A percentile compares a stretch with the other conserved stretches of the same genome.
Evolutionary conservation across 176 grass and related monocot genomes (phyloP).

Genomic region (Juncus inflexus): DNA sequence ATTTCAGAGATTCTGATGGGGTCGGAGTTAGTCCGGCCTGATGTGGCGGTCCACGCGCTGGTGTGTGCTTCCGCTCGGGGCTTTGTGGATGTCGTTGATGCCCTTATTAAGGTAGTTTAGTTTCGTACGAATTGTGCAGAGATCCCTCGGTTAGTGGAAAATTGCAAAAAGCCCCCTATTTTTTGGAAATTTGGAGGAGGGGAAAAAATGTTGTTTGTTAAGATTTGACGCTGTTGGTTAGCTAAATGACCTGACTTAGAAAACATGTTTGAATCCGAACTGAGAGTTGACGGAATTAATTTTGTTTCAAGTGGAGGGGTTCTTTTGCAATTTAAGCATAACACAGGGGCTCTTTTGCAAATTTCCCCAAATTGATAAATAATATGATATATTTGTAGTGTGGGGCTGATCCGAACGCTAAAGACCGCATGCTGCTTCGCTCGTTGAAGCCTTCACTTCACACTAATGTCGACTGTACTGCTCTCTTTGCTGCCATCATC

Average conservation of each 20-base stretch:
- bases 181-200: no score
- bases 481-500: slow-evolving; percentile 80
- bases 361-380: neutral
- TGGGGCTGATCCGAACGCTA: slow-evolving; percentile 68
- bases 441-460: slow-evolving; percentile 86
- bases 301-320: neutral
- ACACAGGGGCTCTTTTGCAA: neutral
- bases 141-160: no score
- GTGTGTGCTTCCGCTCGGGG: slow-evolving; percentile 62
- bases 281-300: no score
- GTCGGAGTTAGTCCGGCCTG: slow-evolving; percentile 75
- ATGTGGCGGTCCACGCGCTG: slow-evolving; percentile 68
- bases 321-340: neutral
- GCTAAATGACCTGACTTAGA: no score
- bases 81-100: slow-evolving; percentile 73
- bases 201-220: neutral
- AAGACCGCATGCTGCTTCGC: slow-evolving; percentile 68
- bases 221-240: no score
- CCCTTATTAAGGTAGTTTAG: slow-evolving; percentile 57
- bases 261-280: no score
- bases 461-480: slow-evolving; percentile 75
- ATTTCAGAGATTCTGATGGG: slow-evolving; percentile 67
- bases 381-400: slow-evolving; percentile 38
- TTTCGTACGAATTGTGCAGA: no score
- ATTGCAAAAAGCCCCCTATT: no score